These are phyloP conservation scores for Oxyria digyna DNA, from an alignment of 148 eudicot genomes.

Conservation along the genomic window DNA sequence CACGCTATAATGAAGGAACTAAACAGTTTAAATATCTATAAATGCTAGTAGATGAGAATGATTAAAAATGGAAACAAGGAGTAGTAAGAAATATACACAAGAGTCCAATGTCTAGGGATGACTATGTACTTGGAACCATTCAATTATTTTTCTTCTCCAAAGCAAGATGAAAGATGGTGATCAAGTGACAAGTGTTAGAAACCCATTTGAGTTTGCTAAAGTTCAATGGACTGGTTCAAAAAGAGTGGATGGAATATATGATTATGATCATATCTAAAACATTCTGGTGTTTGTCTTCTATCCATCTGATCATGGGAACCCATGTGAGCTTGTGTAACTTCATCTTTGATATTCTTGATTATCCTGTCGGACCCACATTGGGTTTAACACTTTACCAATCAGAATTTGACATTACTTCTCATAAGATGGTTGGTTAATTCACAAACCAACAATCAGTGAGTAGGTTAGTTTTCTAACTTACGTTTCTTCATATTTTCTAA, in stretches of 20 bases:
- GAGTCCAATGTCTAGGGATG: background rate
- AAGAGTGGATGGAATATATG: background rate
- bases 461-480: background rate
- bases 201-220: background rate
- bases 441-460: background rate
- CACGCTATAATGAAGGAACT: background rate
- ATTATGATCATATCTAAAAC: background rate
- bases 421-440: background rate
- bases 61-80: background rate
- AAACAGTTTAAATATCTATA: background rate
- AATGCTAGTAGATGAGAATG: background rate
- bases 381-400: background rate
- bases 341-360: background rate
- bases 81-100: background rate
- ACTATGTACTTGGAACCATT: background rate
- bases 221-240: background rate
- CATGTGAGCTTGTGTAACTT: background rate
- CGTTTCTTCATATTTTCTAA: too few species aligned
- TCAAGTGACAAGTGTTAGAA: background rate
- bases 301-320: background rate
- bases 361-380: background rate
- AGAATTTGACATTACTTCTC: background rate
- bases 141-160: background rate
- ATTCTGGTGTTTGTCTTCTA: background rate
- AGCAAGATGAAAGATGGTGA: background rate